A percentile compares a stretch with the other conserved stretches of the same genome.
Conservation (phyloP, 2,329 filamentous ascomycete species). For the Cordyceps cateniannulata region DNA sequence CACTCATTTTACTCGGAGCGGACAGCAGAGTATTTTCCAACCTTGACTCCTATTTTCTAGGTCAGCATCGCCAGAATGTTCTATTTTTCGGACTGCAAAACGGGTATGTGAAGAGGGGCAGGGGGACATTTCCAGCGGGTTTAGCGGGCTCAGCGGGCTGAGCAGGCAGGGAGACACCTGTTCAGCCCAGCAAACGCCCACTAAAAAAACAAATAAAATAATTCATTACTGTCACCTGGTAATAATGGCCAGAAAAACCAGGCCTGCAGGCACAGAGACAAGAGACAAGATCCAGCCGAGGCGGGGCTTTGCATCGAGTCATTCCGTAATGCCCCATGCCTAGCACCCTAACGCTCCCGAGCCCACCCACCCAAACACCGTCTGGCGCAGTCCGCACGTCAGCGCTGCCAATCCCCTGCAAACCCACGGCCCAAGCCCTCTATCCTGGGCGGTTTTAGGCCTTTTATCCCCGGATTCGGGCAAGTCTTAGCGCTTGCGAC, state of each 20-base stretch:
- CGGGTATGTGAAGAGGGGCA: not conserved
- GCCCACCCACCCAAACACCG: not conserved
- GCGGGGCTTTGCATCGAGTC: not conserved
- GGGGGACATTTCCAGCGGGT: not conserved
- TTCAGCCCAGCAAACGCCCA: not conserved
- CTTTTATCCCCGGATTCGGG: slow-evolving; percentile 9
- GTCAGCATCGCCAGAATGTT: slow-evolving; percentile 8
- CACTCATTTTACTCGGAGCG: slow-evolving; percentile 3
- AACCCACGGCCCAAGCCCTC: not conserved
- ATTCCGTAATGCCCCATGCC: slow-evolving; percentile 12
- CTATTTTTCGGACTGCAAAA: not conserved
- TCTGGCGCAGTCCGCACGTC: not conserved
- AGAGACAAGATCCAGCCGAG: not conserved
- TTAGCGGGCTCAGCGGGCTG: not conserved
- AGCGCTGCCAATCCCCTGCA: not conserved
- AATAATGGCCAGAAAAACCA: not conserved
- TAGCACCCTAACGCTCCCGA: slow-evolving; percentile 11
- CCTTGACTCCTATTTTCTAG: not conserved
- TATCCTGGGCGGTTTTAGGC: not conserved
- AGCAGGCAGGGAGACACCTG: not conserved
- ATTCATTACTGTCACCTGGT: no score
- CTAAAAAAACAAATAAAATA: not conserved
- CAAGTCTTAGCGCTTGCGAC: not conserved
- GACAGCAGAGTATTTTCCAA: not conserved
- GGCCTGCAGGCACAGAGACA: not conserved